phyloP scores from a whole-genome alignment of 2,329 filamentous ascomycete species.

The Pseudogymnoascus sp. region DNA sequence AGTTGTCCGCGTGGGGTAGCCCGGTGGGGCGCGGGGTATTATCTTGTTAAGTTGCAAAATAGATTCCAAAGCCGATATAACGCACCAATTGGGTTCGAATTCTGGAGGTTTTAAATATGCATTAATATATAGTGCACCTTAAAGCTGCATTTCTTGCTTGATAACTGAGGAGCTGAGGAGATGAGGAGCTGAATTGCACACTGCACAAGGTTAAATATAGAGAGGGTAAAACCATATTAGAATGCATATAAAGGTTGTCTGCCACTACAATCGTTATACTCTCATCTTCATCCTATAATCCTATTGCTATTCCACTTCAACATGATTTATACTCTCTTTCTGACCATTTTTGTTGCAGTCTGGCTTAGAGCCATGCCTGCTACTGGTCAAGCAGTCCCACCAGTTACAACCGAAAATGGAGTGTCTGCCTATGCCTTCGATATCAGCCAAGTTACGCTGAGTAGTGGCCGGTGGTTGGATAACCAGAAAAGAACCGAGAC shows the following conservation, averaged over 20 bases:
- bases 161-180: background rate
- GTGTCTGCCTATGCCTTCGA: slow-evolving; percentile 27
- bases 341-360: background rate
- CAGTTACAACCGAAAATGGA: background rate
- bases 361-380: background rate
- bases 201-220: background rate
- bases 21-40: slow-evolving; percentile 4
- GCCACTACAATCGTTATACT: background rate
- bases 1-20: background rate
- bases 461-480: slow-evolving; percentile 33
- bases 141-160: background rate
- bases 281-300: background rate
- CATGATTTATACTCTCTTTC: background rate
- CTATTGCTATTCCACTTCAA: background rate
- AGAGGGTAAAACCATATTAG: background rate
- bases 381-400: background rate
- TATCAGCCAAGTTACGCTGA: slow-evolving; percentile 34
- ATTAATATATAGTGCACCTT: background rate
- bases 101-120: background rate
- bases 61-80: background rate
- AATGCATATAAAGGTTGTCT: background rate
- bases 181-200: background rate
- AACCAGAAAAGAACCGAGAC: slow-evolving; percentile 41
- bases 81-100: slow-evolving; percentile 5
- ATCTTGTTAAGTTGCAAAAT: background rate